Evolutionary conservation across 371 early-diverging fungal species (phyloP), one percentile per base, ranked within the genome.

Genomic region (Edhazardia aedis): DNA sequence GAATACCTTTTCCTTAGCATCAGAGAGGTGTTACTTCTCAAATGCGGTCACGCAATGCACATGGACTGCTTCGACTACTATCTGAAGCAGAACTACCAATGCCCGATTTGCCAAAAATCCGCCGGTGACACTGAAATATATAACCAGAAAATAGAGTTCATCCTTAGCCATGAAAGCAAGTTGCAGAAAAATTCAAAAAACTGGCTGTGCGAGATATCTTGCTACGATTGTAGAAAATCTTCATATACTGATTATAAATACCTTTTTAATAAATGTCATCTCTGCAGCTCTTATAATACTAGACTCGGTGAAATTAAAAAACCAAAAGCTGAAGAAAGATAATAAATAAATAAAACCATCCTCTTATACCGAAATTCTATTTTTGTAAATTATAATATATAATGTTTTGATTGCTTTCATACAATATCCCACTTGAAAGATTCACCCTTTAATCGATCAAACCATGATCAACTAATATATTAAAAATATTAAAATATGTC

Each of bases 1-100:
- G 92, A 94, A 62, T 82, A 80, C 67, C 78, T 94, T 77, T 86
- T 86, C 56, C 86, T 85, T 0, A 74, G 75, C 14, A 80, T 80
- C 0, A 77, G 78, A 6, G 79, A 77, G 1, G 81, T 83, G 0
- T 79, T 84, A 14, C 82, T 83, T 55, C 83, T 59, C 22, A 79
- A 79, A 1, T 93, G 94, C 68, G 85, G 87, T 3, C 94, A 93
- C 69, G 77, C 84, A 58, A 86, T 93, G 39, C 94, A 93, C 71
- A 74, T 79, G 62, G 74, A 77, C 54, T 86, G 94, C 55, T 79
- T 82, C 59, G 70, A 78, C 16, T 79, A 80, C 37, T 82, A 86
- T 62, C 76, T 84, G 40, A 78, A 80, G 60, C 79, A 80, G 1
- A 82, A 83, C 0, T 88, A 87, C 62, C 86, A 86, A 56, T 93